Conservation (phyloP, 202 grass and related monocot genomes). For the Alloteropsis angusta region DNA sequence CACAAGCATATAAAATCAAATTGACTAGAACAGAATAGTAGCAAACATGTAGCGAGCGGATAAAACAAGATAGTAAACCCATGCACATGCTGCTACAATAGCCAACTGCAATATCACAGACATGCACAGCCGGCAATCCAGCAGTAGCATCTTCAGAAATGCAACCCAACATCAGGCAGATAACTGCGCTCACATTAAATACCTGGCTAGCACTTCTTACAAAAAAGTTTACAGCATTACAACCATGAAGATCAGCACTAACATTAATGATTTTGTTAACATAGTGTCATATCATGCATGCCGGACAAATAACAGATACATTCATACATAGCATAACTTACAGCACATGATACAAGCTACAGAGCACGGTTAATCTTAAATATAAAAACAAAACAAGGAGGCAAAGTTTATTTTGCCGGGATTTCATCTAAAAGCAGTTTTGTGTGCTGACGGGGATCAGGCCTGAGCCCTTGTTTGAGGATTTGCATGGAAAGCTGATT, state of each 20-base stretch:
- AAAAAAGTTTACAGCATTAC: conserved; percentile 31
- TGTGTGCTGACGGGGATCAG: conserved; percentile 33
- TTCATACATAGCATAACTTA: conserved; percentile 52
- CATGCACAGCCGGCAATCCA: background rate
- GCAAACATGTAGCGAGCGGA: background rate
- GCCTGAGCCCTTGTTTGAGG: conserved; percentile 69
- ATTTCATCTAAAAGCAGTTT: conserved; percentile 38
- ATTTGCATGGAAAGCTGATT: conserved; percentile 95
- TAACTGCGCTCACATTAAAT: background rate
- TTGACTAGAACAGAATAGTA: background rate
- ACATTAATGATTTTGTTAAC: conserved; percentile 38
- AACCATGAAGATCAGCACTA: conserved; percentile 39
- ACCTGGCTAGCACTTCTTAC: conserved; percentile 18
- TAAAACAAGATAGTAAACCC: background rate
- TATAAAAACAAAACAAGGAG: conserved; percentile 19
- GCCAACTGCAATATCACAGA: background rate
- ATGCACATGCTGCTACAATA: background rate
- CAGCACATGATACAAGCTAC: conserved; percentile 32
- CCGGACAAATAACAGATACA: conserved; percentile 33
- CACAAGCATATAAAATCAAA: background rate
- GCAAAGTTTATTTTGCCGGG: conserved; percentile 47
- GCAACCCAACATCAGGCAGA: background rate
- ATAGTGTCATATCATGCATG: conserved; percentile 27
- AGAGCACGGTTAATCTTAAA: conserved; percentile 36
- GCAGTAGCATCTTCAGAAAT: background rate